Evolutionary conservation across 495 filamentous ascomycete genomes (phyloP).

Genomic region (Cenococcum geophilum): DNA sequence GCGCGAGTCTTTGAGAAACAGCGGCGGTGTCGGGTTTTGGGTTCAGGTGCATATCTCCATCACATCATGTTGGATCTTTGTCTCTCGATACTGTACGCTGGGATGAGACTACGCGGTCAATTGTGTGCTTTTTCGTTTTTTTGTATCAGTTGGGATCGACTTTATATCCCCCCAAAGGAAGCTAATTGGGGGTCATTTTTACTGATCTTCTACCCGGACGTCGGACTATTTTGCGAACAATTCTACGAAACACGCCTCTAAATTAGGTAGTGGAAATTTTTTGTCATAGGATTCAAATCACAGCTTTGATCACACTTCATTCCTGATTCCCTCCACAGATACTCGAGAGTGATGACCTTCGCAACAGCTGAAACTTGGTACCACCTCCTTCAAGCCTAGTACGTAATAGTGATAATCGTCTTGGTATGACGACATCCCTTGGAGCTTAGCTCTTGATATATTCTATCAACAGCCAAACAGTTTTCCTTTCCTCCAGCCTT

Average conservation of each 20-base stretch:
- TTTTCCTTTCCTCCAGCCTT: neutral
- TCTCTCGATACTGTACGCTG: slow-evolving; percentile 32
- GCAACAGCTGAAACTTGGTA: neutral
- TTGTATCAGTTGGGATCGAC: slow-evolving; percentile 18
- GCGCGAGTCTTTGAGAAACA: slow-evolving; percentile 27
- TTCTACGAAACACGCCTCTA: neutral
- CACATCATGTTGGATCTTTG: slow-evolving; percentile 18
- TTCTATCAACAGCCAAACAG: neutral
- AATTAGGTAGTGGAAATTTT: neutral
- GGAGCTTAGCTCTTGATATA: neutral
- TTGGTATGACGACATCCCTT: neutral
- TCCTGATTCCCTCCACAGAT: neutral
- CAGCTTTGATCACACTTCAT: neutral
- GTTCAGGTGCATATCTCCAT: slow-evolving; percentile 26
- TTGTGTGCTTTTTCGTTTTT: slow-evolving; percentile 14
- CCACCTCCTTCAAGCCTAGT: neutral
- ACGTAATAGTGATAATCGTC: neutral
- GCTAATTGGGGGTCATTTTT: slow-evolving; percentile 17
- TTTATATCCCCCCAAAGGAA: neutral
- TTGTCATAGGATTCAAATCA: slow-evolving; percentile 1
- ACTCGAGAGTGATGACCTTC: neutral
- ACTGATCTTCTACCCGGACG: slow-evolving; percentile 5
- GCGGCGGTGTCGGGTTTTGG: slow-evolving; percentile 29
- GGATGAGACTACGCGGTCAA: slow-evolving; percentile 24
- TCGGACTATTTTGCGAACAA: neutral